Evolutionary conservation across 768 basidiomycete species (phyloP).

Genomic region (Lactifluus subvellereus): DNA sequence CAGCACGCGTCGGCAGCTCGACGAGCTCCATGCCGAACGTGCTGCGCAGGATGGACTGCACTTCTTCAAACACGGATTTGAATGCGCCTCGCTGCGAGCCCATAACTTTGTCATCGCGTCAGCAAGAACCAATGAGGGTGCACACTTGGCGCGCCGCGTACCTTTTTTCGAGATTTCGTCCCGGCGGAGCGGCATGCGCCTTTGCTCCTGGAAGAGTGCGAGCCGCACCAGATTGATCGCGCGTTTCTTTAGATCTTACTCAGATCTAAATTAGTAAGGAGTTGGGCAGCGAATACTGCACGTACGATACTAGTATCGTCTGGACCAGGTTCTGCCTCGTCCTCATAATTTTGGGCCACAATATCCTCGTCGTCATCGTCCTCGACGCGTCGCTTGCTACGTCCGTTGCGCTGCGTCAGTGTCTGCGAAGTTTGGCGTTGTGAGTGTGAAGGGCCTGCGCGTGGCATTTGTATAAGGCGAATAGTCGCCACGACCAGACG

Average conservation of each 20-base stretch:
- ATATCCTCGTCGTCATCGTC: constrained; percentile 33
- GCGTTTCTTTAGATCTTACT: constrained; percentile 62
- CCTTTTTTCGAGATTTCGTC: constrained; percentile 82
- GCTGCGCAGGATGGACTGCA: constrained; percentile 56
- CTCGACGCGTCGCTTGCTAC: constrained; percentile 27
- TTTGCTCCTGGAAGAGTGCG: constrained; percentile 76
- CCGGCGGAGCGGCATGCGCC: constrained; percentile 56
- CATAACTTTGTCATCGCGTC: constrained; percentile 35
- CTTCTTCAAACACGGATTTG: constrained; percentile 51
- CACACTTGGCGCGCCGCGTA: too few relatives aligned
- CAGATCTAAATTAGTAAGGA: neutral
- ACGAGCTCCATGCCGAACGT: constrained; percentile 84
- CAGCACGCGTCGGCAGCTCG: constrained; percentile 62
- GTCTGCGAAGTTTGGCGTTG: constrained; percentile 33
- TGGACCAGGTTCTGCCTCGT: constrained; percentile 32
- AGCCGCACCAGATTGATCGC: constrained; percentile 71
- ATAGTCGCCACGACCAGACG: too few relatives aligned
- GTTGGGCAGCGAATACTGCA: neutral
- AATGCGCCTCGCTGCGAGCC: constrained; percentile 51
- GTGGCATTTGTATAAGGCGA: constrained; percentile 29
- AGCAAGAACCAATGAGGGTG: too few relatives aligned
- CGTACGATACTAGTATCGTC: constrained; percentile 16
- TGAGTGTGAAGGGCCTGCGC: constrained; percentile 35
- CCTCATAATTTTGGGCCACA: constrained; percentile 29
- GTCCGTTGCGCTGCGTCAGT: constrained; percentile 27